Evolutionary conservation across 2,329 filamentous ascomycete species (phyloP).

Genomic region (Proliferodiscus dingleyae): DNA sequence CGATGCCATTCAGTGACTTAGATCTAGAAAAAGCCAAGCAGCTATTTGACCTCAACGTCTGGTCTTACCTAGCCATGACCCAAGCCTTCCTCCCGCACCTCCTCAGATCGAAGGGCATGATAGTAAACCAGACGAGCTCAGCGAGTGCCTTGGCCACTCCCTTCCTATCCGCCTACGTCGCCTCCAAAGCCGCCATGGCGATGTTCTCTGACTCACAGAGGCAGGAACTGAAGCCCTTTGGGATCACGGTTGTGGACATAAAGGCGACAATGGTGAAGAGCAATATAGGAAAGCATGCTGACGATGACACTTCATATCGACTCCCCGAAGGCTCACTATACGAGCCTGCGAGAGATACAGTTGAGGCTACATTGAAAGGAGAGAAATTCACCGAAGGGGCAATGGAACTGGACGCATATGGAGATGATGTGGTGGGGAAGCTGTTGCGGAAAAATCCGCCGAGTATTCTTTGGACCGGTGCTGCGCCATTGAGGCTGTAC

Average conservation of each 20-base stretch:
- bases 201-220: conserved; percentile 18
- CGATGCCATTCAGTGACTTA: conserved; percentile 31
- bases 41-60: conserved; percentile 31
- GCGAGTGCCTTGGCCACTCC: conserved; percentile 6
- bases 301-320: neutral
- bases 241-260: conserved; percentile 21
- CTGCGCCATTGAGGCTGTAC: conserved; percentile 1
- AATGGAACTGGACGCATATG: conserved; percentile 15
- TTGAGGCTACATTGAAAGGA: conserved; percentile 10
- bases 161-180: conserved; percentile 16
- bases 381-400: conserved; percentile 3
- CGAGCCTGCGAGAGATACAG: conserved; percentile 7
- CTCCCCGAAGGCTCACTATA: conserved; percentile 17
- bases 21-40: conserved; percentile 27
- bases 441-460: conserved; percentile 12
- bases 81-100: conserved; percentile 33
- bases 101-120: conserved; percentile 31
- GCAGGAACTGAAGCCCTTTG: conserved; percentile 18
- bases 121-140: conserved; percentile 41
- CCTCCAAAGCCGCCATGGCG: conserved; percentile 18
- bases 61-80: conserved; percentile 31
- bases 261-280: conserved; percentile 15
- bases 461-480: conserved; percentile 14
- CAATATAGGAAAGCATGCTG: conserved; percentile 3
- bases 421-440: conserved; percentile 11